phyloP scores from a whole-genome alignment of 225 moss, liverwort and hornwort genomes.

The Lunularia cruciata region DNA sequence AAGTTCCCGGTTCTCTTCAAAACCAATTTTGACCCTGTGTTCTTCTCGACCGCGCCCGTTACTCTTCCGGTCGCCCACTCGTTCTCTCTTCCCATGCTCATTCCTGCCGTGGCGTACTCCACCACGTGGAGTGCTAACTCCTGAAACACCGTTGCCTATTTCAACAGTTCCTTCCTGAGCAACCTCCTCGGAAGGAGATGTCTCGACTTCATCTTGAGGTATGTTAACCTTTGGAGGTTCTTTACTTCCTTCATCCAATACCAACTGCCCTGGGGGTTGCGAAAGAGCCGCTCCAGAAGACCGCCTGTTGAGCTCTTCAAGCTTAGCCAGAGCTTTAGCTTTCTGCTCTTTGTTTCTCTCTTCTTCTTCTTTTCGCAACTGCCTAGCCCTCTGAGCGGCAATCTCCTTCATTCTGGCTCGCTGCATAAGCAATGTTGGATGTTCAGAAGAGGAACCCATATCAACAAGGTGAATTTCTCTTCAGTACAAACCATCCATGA shows the following conservation, averaged over 20 bases:
- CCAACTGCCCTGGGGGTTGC: conserved; percentile 21
- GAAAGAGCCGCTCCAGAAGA: conserved; percentile 32
- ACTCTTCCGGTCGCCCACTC: conserved; percentile 57
- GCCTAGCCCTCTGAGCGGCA: conserved; percentile 78
- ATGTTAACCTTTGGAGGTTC: conserved; percentile 30
- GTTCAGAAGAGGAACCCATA: too few species aligned
- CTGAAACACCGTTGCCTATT: conserved; percentile 33
- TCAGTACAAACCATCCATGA: too few species aligned
- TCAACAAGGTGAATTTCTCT: too few species aligned
- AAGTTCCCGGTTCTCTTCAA: conserved; percentile 46
- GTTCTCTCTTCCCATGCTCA: conserved; percentile 79
- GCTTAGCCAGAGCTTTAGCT: conserved; percentile 90
- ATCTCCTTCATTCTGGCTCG: conserved; percentile 94
- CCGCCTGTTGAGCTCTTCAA: conserved; percentile 93
- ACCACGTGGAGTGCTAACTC: conserved; percentile 41
- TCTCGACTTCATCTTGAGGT: conserved; percentile 36
- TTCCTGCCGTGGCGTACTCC: conserved; percentile 53
- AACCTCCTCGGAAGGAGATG: conserved; percentile 29
- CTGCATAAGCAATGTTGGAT: conserved; percentile 49
- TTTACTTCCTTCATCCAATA: conserved; percentile 28
- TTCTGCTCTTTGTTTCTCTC: conserved; percentile 94
- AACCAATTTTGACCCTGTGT: conserved; percentile 42
- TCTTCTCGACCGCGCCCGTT: conserved; percentile 48
- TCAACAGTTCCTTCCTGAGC: conserved; percentile 39
- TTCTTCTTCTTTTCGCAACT: conserved; percentile 91